These are phyloP conservation scores for Lepraria neglecta DNA, from an alignment of 495 filamentous ascomycete genomes.

Conservation along the genomic window DNA sequence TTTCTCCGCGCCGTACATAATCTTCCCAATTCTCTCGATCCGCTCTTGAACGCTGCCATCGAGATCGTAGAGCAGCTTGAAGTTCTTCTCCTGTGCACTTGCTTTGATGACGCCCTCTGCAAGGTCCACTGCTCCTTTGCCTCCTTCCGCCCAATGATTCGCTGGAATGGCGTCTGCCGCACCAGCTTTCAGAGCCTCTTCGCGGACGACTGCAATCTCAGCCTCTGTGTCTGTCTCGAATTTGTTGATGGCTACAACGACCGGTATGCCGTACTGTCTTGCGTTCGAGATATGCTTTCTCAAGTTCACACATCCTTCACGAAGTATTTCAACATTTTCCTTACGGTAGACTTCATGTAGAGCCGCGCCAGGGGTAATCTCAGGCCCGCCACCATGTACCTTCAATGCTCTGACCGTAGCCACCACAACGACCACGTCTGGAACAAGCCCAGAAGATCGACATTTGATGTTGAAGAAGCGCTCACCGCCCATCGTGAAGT, in stretches of 20 bases:
- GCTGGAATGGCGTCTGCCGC: constrained; percentile 89
- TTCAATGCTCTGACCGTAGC: constrained; percentile 93
- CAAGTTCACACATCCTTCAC: constrained; percentile 85
- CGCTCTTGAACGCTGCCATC: constrained; percentile 79
- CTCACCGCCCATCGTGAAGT: constrained; percentile 99
- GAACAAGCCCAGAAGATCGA: constrained; percentile 82
- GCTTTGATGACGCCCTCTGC: constrained; percentile 81
- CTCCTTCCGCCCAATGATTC: constrained; percentile 96
- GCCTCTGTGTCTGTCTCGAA: constrained; percentile 91
- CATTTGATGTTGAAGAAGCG: constrained; percentile 99
- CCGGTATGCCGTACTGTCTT: constrained; percentile 78
- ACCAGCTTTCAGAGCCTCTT: constrained; percentile 87
- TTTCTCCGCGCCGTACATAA: constrained; percentile 87
- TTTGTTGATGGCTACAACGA: constrained; percentile 97
- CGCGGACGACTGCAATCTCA: constrained; percentile 79
- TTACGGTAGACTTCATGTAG: constrained; percentile 80
- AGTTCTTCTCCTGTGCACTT: constrained; percentile 77
- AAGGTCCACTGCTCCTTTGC: constrained; percentile 81
- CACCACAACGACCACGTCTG: constrained; percentile 90
- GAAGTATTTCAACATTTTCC: constrained; percentile 86
- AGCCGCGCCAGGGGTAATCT: constrained; percentile 77
- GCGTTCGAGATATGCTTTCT: constrained; percentile 92
- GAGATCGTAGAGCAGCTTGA: constrained; percentile 79
- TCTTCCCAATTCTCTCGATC: constrained; percentile 81
- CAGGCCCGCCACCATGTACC: constrained; percentile 91